These are phyloP conservation scores for Cryptosporidium meleagridis DNA, from an alignment of 169 alveolate genomes.

Conservation along the genomic window DNA sequence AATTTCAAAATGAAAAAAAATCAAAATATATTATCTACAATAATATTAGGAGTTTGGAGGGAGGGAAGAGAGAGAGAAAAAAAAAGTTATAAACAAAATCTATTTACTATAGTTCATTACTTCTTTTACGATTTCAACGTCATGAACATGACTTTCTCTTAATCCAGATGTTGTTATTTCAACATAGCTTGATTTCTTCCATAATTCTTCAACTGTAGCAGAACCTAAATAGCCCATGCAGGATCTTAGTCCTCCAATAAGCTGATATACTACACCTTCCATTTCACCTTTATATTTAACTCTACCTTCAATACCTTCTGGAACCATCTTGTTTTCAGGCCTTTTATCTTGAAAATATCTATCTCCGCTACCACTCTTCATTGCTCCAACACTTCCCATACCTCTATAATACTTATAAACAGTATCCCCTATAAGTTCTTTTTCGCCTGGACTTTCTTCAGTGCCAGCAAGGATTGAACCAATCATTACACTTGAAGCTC, in stretches of 20 bases:
- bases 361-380: conserved; percentile 79
- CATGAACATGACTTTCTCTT: conserved; percentile 23
- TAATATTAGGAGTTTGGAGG: background rate
- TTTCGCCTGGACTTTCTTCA: conserved; percentile 94
- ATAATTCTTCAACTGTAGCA: background rate
- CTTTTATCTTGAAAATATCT: conserved; percentile 66
- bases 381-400: conserved; percentile 90
- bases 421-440: conserved; percentile 88
- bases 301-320: conserved; percentile 26
- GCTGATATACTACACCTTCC: conserved; percentile 14
- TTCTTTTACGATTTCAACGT: background rate
- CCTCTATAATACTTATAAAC: conserved; percentile 88
- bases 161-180: conserved; percentile 27
- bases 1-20: too few species aligned
- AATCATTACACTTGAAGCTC: conserved; percentile 93
- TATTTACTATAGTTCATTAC: background rate
- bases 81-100: background rate
- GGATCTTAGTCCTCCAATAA: conserved; percentile 17
- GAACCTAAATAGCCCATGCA: conserved; percentile 34
- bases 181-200: conserved; percentile 9
- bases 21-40: too few species aligned
- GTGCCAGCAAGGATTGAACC: conserved; percentile 94
- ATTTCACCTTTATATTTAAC: conserved; percentile 8
- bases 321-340: conserved; percentile 19
- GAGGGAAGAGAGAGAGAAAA: background rate